These are phyloP conservation scores for Penicillium sp. DNA, from an alignment of 2,329 filamentous ascomycete genomes.

Conservation along the genomic window DNA sequence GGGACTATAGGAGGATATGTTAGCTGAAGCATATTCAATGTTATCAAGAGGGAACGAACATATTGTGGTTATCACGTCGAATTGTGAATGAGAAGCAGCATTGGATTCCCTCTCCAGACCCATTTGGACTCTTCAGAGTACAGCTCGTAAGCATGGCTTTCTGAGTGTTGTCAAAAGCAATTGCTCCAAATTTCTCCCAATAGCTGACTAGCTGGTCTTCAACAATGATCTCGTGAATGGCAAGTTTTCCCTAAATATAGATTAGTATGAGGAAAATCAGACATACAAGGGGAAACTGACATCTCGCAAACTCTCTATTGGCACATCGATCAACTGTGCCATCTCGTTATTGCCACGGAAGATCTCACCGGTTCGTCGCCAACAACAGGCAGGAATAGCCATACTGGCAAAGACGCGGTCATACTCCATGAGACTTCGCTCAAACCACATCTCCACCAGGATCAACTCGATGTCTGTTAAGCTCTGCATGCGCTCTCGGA, in stretches of 20 bases:
- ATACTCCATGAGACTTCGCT: slow-evolving; percentile 93
- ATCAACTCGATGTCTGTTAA: slow-evolving; percentile 93
- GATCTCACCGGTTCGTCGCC: slow-evolving; percentile 94
- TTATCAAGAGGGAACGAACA: slow-evolving; percentile 62
- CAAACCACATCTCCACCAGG: slow-evolving; percentile 98
- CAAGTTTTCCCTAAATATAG: slow-evolving; percentile 74
- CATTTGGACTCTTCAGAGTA: slow-evolving; percentile 78
- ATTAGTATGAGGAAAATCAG: not conserved
- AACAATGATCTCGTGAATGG: slow-evolving; percentile 91
- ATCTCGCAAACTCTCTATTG: slow-evolving; percentile 86
- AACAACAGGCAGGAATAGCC: slow-evolving; percentile 97
- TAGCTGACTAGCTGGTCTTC: slow-evolving; percentile 95
- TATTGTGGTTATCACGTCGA: slow-evolving; percentile 88
- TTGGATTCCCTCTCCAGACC: slow-evolving; percentile 72
- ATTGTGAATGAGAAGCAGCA: slow-evolving; percentile 99
- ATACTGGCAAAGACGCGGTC: slow-evolving; percentile 98
- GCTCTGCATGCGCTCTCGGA: slow-evolving; percentile 88
- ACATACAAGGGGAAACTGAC: slow-evolving; percentile 56
- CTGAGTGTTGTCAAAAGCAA: slow-evolving; percentile 90
- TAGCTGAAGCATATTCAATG: not conserved
- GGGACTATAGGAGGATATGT: slow-evolving; percentile 59
- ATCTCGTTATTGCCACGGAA: slow-evolving; percentile 98
- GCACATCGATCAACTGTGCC: slow-evolving; percentile 92
- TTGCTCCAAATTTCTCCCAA: slow-evolving; percentile 98
- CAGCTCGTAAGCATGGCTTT: slow-evolving; percentile 96